These are phyloP conservation scores for Cynanchum wilfordii DNA, from an alignment of 257 asterid genomes.

Conservation along the genomic window DNA sequence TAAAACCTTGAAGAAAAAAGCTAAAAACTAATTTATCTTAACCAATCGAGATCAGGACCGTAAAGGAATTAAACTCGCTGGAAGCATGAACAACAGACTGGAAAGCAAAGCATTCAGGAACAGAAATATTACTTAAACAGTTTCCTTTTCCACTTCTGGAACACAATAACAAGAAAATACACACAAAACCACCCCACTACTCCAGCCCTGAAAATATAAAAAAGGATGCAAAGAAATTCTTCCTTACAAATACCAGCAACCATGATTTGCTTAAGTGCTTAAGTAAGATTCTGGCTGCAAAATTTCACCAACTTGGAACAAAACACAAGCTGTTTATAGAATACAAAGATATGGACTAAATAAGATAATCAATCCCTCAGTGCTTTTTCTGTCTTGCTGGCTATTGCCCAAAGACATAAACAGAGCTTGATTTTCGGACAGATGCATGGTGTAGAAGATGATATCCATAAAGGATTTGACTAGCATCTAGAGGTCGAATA, in stretches of 20 bases:
- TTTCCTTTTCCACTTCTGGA: background rate
- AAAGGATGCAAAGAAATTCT: background rate
- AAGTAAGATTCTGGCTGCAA: background rate
- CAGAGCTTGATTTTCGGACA: background rate
- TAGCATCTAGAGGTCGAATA: background rate
- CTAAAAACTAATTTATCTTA: too few species aligned
- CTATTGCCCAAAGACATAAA: background rate
- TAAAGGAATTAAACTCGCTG: background rate
- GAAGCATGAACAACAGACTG: background rate
- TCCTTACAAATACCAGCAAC: background rate
- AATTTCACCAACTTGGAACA: background rate
- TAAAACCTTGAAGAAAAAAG: too few species aligned
- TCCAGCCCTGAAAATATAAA: background rate
- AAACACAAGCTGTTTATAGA: background rate
- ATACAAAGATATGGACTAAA: conserved; percentile 3
- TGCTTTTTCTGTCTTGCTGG: background rate
- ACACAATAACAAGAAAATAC: background rate
- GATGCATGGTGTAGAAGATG: background rate
- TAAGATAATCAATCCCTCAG: background rate
- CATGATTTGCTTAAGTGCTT: background rate
- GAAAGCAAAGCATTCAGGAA: background rate
- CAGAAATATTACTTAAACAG: background rate
- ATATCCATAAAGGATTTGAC: background rate
- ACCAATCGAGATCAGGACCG: background rate
- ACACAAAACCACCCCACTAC: background rate